Conservation (phyloP, 1,284 basidiomycete genomes). For the Cryptococcus sp. region DNA sequence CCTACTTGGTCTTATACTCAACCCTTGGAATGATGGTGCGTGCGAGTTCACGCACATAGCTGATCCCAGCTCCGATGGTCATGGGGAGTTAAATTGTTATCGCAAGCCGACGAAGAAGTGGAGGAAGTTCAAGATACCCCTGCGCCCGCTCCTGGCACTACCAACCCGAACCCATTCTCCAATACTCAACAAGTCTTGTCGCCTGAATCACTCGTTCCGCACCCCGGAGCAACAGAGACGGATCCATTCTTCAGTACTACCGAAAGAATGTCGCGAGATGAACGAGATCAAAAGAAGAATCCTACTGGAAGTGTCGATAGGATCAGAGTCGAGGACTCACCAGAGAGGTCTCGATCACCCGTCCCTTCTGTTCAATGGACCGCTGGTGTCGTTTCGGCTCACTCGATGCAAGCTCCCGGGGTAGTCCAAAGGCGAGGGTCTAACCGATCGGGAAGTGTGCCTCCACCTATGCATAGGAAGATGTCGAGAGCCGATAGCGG, state of each 20-base stretch:
- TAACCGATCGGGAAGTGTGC: conserved; percentile 4
- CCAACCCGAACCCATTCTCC: conserved; percentile 1
- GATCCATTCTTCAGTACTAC: conserved; percentile 36
- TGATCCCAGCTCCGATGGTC: conserved; percentile 73
- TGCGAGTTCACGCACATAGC: conserved; percentile 13
- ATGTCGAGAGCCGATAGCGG: conserved; percentile 39
- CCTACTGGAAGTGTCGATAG: conserved; percentile 6
- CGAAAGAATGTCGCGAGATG: conserved; percentile 16
- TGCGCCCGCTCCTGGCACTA: conserved; percentile 1
- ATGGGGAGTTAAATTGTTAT: conserved; percentile 73
- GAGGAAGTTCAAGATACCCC: conserved; percentile 12
- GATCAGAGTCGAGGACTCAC: not conserved
- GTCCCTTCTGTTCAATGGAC: conserved; percentile 29
- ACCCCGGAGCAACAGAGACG: conserved; percentile 30
- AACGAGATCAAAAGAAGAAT: conserved; percentile 13
- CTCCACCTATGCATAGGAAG: conserved; percentile 5
- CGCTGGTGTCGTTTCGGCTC: conserved; percentile 48
- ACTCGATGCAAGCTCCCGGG: conserved; percentile 19
- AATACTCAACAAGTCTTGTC: conserved; percentile 19
- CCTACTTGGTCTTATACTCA: conserved; percentile 87
- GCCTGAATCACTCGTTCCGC: conserved; percentile 25
- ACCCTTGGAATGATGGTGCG: conserved; percentile 87
- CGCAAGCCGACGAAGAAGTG: conserved; percentile 62
- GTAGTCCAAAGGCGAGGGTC: conserved; percentile 3
- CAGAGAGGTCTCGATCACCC: conserved; percentile 6